phyloP scores from a whole-genome alignment of 441 rosid species.

The Eruca vesicaria region DNA sequence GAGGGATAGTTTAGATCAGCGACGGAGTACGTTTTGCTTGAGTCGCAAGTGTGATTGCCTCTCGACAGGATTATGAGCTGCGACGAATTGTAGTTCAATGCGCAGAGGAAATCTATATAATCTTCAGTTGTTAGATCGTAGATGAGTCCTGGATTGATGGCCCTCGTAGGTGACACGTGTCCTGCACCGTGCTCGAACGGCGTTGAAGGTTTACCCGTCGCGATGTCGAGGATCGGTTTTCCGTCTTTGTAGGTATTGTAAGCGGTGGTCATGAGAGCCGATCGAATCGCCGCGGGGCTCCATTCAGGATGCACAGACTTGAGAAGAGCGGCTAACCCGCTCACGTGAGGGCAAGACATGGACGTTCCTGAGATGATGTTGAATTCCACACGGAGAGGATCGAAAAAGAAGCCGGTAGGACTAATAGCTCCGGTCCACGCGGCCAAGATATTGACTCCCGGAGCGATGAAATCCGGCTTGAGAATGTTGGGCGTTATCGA shows the following conservation, averaged over 20 bases:
- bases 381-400: neutral
- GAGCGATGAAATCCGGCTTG: neutral
- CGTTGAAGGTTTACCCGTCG: neutral
- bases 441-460: neutral
- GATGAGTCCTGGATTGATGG: neutral
- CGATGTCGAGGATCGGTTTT: neutral
- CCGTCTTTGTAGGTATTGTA: constrained; percentile 47
- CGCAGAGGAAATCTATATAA: neutral
- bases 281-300: neutral
- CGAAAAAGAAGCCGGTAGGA: neutral
- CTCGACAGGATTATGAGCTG: neutral
- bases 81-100: neutral
- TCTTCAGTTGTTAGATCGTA: neutral
- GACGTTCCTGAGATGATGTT: neutral
- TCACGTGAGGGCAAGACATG: neutral
- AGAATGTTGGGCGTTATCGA: constrained; percentile 9
- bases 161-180: neutral
- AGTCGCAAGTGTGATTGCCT: neutral
- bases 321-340: neutral
- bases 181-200: neutral
- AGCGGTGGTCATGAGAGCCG: constrained; percentile 55
- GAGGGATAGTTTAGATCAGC: neutral
- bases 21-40: neutral
- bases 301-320: neutral
- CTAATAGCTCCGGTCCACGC: neutral